These are phyloP conservation scores for Xerocomellus chrysenteron DNA, from an alignment of 768 basidiomycete species.

Conservation along the genomic window DNA sequence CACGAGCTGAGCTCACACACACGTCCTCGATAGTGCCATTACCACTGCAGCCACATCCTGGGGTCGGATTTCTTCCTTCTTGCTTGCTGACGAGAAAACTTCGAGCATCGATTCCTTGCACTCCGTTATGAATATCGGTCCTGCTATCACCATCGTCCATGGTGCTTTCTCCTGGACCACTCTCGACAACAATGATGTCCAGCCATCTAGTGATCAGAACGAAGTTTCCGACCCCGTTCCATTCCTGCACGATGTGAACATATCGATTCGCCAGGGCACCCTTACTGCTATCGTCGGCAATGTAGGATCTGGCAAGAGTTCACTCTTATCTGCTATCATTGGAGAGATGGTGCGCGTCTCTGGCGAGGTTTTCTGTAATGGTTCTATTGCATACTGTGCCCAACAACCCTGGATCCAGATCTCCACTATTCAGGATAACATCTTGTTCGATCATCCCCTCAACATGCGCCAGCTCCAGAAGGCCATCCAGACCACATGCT, in stretches of 20 bases:
- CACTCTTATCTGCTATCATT: constrained; percentile 29
- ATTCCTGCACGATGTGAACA: constrained; percentile 21
- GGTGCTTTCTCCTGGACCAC: constrained; percentile 29
- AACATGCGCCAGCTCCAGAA: constrained; percentile 26
- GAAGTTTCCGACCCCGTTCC: constrained; percentile 9
- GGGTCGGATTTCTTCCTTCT: constrained; percentile 29
- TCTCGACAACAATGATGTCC: neutral
- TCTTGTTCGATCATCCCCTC: constrained; percentile 31
- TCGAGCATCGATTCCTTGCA: neutral
- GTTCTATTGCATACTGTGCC: constrained; percentile 33
- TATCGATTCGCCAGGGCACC: constrained; percentile 21
- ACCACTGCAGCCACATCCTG: constrained; percentile 28
- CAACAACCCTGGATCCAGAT: constrained; percentile 35
- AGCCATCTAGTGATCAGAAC: constrained; percentile 6
- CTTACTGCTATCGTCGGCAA: constrained; percentile 28
- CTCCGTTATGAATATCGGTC: constrained; percentile 8
- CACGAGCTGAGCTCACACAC: neutral
- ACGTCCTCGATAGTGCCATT: constrained; percentile 15
- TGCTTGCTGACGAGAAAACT: constrained; percentile 27
- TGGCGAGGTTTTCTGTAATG: constrained; percentile 22
- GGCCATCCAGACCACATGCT: constrained; percentile 29
- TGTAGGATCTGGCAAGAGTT: constrained; percentile 31
- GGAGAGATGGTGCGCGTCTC: constrained; percentile 30
- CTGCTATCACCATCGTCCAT: constrained; percentile 20
- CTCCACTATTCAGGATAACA: constrained; percentile 31